Conservation (phyloP, 345 rosid species). For the Euphorbia tirucalli region DNA sequence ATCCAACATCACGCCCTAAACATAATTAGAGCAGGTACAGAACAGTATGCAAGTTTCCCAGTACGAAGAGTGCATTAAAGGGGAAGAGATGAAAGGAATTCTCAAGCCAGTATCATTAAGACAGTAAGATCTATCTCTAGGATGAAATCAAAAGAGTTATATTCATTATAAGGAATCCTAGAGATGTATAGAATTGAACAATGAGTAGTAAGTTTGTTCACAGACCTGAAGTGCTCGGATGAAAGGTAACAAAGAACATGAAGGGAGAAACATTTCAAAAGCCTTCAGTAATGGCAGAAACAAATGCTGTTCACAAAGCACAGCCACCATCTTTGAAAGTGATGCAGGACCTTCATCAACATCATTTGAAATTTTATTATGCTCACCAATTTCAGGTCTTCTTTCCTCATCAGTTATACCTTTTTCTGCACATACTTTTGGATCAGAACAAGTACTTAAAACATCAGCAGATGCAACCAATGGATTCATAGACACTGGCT, state of each 20-base stretch:
- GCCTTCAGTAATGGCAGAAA: slow-evolving; percentile 93
- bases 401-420: slow-evolving; percentile 41
- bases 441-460: slow-evolving; percentile 32
- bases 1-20: slow-evolving; percentile 8
- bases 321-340: slow-evolving; percentile 90
- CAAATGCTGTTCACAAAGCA: slow-evolving; percentile 85
- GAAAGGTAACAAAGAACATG: slow-evolving; percentile 84
- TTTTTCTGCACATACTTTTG: slow-evolving; percentile 31
- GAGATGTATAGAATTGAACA: slow-evolving; percentile 13
- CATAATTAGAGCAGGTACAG: not conserved
- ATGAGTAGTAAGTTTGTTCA: slow-evolving; percentile 22
- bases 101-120: slow-evolving; percentile 5
- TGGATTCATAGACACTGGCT: slow-evolving; percentile 40
- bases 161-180: slow-evolving; percentile 9
- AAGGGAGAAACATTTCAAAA: slow-evolving; percentile 97
- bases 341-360: slow-evolving; percentile 59
- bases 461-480: slow-evolving; percentile 36
- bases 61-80: slow-evolving; percentile 7
- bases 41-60: slow-evolving; percentile 13
- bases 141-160: slow-evolving; percentile 2
- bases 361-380: slow-evolving; percentile 43
- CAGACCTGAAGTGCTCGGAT: slow-evolving; percentile 97
- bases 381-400: slow-evolving; percentile 38
- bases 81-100: not conserved
- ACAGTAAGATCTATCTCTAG: slow-evolving; percentile 6